phyloP scores from a whole-genome alignment of 2,329 filamentous ascomycete species.

The Fusarium miscanthi region DNA sequence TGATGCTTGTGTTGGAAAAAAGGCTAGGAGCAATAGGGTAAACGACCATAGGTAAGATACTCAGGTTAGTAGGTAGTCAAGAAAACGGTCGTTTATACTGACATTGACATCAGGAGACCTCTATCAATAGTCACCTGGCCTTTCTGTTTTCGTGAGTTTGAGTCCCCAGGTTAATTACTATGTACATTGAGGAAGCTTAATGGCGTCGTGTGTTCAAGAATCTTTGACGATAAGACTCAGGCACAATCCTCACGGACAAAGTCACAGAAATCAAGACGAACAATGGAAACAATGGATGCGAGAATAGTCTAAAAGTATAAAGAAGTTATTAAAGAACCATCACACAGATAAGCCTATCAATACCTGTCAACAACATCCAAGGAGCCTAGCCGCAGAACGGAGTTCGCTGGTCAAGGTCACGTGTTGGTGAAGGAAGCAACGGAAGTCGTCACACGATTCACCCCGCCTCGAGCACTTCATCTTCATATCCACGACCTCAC shows the following conservation, averaged over 20 bases:
- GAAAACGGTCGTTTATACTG: background rate
- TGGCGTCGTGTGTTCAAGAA: background rate
- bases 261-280: background rate
- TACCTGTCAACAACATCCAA: background rate
- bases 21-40: background rate
- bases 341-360: background rate
- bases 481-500: slow-evolving; percentile 1
- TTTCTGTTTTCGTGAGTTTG: background rate
- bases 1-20: background rate
- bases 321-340: background rate
- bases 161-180: background rate
- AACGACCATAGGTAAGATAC: background rate
- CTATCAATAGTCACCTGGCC: background rate
- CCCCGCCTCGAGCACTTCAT: slow-evolving; percentile 1
- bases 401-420: slow-evolving; percentile 5
- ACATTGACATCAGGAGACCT: background rate
- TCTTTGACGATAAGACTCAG: background rate
- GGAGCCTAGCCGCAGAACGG: background rate
- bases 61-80: background rate
- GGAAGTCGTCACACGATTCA: slow-evolving; percentile 15
- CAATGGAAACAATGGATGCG: background rate
- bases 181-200: background rate
- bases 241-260: background rate
- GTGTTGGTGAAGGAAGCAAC: slow-evolving; percentile 1
- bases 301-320: background rate